These are phyloP conservation scores for Scenedesmus sp. DNA, from an alignment of 163 green algal genomes.

Conservation along the genomic window DNA sequence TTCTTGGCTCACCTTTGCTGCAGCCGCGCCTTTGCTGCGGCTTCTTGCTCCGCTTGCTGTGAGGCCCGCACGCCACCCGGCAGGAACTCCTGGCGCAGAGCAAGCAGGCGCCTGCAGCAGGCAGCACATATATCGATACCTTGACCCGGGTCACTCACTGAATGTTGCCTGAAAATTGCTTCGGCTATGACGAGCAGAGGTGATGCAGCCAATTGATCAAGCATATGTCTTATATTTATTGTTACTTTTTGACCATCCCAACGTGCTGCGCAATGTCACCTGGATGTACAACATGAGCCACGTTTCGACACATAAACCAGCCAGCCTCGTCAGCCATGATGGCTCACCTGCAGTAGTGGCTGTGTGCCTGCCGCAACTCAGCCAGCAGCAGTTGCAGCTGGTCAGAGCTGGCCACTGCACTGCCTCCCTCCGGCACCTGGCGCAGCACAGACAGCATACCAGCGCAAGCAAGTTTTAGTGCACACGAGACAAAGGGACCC, in stretches of 20 bases:
- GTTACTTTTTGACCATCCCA: too few species aligned
- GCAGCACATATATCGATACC: neutral
- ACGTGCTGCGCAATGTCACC: too few species aligned
- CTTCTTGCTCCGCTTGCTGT: neutral
- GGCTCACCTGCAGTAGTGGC: neutral
- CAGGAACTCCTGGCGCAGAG: slow-evolving; percentile 26
- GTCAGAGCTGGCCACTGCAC: neutral
- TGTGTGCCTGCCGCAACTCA: neutral
- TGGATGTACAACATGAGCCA: neutral
- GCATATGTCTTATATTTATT: too few species aligned
- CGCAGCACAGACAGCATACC: neutral
- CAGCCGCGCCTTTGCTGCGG: slow-evolving; percentile 30
- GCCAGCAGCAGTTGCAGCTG: neutral
- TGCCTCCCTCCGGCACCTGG: neutral
- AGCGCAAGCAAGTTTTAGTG: neutral
- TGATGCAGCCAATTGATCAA: too few species aligned
- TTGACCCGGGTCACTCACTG: too few species aligned
- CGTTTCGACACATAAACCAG: neutral
- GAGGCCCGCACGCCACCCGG: neutral
- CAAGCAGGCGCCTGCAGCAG: slow-evolving; percentile 28
- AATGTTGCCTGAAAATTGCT: too few species aligned
- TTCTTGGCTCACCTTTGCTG: neutral
- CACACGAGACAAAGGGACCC: too few species aligned
- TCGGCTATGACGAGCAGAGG: too few species aligned
- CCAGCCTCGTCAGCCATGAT: neutral